phyloP scores from a whole-genome alignment of 345 rosid genomes.

The Chamaenerion angustifolium region DNA sequence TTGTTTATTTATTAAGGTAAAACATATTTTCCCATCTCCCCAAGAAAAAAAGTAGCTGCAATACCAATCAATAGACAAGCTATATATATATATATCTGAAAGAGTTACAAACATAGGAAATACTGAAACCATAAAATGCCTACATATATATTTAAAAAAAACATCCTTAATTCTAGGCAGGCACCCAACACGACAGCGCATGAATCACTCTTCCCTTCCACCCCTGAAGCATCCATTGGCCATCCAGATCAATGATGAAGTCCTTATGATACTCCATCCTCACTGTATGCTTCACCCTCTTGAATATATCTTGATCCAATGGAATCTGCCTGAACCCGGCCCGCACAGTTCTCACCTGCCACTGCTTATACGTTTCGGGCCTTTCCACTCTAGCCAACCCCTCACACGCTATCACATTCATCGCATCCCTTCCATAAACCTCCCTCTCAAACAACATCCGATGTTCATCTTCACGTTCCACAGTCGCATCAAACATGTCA shows the following conservation, averaged over 20 bases:
- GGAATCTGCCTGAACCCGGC: slow-evolving; percentile 41
- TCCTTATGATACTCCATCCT: slow-evolving; percentile 25
- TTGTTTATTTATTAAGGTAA: too few species aligned
- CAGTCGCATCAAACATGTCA: slow-evolving; percentile 16
- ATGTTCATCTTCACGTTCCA: slow-evolving; percentile 18
- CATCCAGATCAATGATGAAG: slow-evolving; percentile 27
- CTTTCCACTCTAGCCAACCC: slow-evolving; percentile 35
- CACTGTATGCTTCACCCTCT: slow-evolving; percentile 10
- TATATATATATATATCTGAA: too few species aligned
- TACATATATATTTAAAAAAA: too few species aligned
- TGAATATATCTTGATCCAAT: slow-evolving; percentile 15
- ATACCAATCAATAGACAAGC: too few species aligned
- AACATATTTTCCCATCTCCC: too few species aligned
- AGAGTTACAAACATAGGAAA: too few species aligned
- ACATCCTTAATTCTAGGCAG: slow-evolving; percentile 5
- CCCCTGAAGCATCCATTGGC: slow-evolving; percentile 37
- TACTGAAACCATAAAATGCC: too few species aligned
- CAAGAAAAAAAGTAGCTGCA: too few species aligned
- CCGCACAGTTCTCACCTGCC: slow-evolving; percentile 26
- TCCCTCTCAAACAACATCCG: slow-evolving; percentile 25
- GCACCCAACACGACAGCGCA: slow-evolving; percentile 34
- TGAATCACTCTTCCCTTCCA: slow-evolving; percentile 41
- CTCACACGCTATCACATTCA: slow-evolving; percentile 36
- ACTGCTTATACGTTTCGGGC: slow-evolving; percentile 44
- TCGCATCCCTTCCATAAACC: slow-evolving; percentile 19